Evolutionary conservation across 805 yeast genomes (phyloP), one percentile per base, ranked within the genome.

Genomic region (Limtongia smithiae): DNA sequence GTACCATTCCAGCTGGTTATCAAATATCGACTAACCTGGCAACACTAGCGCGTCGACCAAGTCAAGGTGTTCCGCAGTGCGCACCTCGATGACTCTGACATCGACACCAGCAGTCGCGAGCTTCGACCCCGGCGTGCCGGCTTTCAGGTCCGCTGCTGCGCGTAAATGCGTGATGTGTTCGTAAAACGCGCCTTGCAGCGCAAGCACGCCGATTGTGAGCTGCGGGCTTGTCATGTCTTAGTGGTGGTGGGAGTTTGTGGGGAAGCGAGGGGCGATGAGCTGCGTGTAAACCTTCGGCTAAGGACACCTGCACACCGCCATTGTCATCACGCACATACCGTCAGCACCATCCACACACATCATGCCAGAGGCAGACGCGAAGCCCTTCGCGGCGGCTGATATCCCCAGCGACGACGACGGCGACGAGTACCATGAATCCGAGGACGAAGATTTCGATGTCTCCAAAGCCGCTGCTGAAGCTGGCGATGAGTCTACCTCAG

Each of bases 101-200:
- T 57, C 50, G 37, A 77, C 63, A 6, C 56, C 50, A 5, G 25
- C 33, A 2, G 22, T 25, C 6, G 44, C 38, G 4, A 51, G 35
- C 11, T 21, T 31, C 33, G 66, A 62, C 1, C 64, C 43, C 9
- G 46, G 20, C 28, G 22, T 28, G n/a, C 53, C 55, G 7, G 14
- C 24, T n/a, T n/a, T n/a, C n/a, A n/a, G n/a, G 17, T 25, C 14
- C 33, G 36, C 67, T 40, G 47, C 80, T 65, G 61, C 52, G 15
- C 71, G 60, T 35, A 84, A 67, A 59, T 76, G 79, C 2, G 70
- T 65, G 5, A 81, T 66, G 62, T 85, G 94, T 60, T 85, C 94
- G 15, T 69, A 63, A 61, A 83, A 85, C 0, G 93, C 90, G 4
- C 94, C 94, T 62, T 85, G 94, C 17, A 85, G 72, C 0, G 91